Evolutionary conservation across 164 flowering plant genomes (phyloP), one percentile per base, ranked within the genome.

Genomic region (Nymphaea thermarum): DNA sequence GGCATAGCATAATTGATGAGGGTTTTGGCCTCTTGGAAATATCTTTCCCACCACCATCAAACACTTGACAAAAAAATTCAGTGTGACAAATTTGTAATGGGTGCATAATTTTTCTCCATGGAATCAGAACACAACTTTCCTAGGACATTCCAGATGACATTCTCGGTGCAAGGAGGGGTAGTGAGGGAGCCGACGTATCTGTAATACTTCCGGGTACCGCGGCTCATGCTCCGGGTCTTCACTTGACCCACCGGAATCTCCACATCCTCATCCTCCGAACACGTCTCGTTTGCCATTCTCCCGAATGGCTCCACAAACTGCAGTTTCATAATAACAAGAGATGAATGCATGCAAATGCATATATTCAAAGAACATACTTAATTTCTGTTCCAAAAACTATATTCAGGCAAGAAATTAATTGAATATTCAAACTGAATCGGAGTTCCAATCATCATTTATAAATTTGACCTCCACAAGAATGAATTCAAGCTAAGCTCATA

Each of bases 151-250:
- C 93, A 88, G 42, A 43, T 44, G 60, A 88, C 83, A 15, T 71
- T 69, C 71, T 83, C 84, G 11, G 77, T 41, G 79, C 91, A 87
- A 0, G 91, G 87, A 66, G 88, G 87, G 64, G 80, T 73, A 16
- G 85, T 80, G 66, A 81, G 78, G 44, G 93, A 85, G 15, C 90
- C 90, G 7, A 74, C 12, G 66, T 90, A 90, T 77, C 83, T 75
- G 78, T 67, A 90, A 43, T 82, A 87, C 44, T 82, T 86, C 60
- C 80, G 75, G 17, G 78, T 72, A 4, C 68, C 71, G 44, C 55
- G 68, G 63, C 66, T 72, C 43, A 85, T 10, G 12, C 66, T 63
- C 72, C 74, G 80, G 10, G 73, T 45, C 41, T 75, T 67, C 6
- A 88, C 3, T 4, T 0, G 43, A 3, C 80, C 83, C 2, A 85